Base-by-base conservation (phyloP, 2,329 filamentous ascomycete species). In the Lachnellula arida region DNA sequence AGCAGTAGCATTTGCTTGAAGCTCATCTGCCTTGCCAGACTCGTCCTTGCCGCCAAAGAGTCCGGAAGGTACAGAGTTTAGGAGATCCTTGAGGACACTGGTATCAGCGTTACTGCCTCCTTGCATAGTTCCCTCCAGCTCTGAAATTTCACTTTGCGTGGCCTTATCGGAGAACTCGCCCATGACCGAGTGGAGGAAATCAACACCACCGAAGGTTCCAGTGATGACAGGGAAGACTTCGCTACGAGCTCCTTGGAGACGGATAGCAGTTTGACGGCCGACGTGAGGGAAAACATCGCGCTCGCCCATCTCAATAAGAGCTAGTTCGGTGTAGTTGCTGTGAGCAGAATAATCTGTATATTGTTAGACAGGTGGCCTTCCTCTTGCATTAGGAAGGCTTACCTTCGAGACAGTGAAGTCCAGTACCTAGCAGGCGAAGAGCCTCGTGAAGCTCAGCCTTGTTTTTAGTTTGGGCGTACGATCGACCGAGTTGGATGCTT, bases 131-230 rank as follows among this genome's bases (percentile, higher is more conserved):
- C 87, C 87, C 72, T 97, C 89, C 11, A 97, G 85, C 66, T 91
- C 86, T 68, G 95, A 84, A 54, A 97, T 85, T 70, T 97, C 93
- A 59, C 89, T 94, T 71, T 97, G 92, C 32, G 87, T 92, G 58
- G 92, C 78, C 75, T 96, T 96, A 73, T 97, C 92, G 40, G 87
- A 88, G 51, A 96, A 84, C 75, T 86, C 84, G 56, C 84, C 82
- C 46, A 82, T 89, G 32, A 96, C 91, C 1, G 89, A 94, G 75
- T 96, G 91, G 58, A 96, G 76, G 74, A 97, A 97, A 68, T 97
- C 93, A 14, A 96, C 92, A 60, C 92, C 92, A 59, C 92, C 92
- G 72, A 97, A 97, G 6, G 92, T 97, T 57, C 93, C 92, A 1
- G 92, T 97, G 46, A 96, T 81, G 59, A 93, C 76, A 6, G 92